A percentile compares a stretch with the other conserved stretches of the same genome.
These are phyloP conservation scores for Pseudoturritis turrita DNA, from an alignment of 345 rosid genomes.

Conservation along the genomic window DNA sequence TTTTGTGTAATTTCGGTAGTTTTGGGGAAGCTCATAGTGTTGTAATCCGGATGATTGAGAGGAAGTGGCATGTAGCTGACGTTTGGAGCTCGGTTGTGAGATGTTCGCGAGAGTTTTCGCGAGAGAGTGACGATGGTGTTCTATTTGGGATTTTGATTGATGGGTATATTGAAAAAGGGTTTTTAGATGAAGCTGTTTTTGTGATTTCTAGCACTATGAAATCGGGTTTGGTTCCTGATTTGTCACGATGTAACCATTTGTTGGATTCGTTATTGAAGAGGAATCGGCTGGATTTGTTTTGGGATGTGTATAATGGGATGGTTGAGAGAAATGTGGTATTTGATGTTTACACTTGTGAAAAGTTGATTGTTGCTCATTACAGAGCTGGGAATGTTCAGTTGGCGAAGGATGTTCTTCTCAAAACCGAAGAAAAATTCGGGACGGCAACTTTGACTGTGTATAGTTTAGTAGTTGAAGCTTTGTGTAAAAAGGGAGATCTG, in stretches of 20 bases:
- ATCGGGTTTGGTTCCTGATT: conserved; percentile 36
- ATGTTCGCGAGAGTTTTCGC: conserved; percentile 35
- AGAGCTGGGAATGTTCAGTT: conserved; percentile 42
- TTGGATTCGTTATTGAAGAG: conserved; percentile 56
- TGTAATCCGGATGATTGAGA: conserved; percentile 42
- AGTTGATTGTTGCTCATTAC: conserved; percentile 58
- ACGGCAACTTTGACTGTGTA: conserved; percentile 40
- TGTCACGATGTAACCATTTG: conserved; percentile 50
- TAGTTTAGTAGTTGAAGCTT: conserved; percentile 50
- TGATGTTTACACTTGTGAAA: conserved; percentile 49
- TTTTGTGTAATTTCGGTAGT: conserved; percentile 45
- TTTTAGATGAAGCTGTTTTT: conserved; percentile 46
- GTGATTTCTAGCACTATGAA: conserved; percentile 35
- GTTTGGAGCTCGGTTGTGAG: conserved; percentile 47
- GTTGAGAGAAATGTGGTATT: conserved; percentile 41
- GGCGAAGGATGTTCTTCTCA: conserved; percentile 40
- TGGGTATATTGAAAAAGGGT: conserved; percentile 46
- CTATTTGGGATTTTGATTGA: conserved; percentile 52
- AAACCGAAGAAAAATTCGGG: conserved; percentile 50
- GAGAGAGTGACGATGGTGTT: conserved; percentile 19
- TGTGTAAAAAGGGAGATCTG: conserved; percentile 51
- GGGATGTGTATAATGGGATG: conserved; percentile 56
- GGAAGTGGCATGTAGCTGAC: conserved; percentile 35
- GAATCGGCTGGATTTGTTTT: conserved; percentile 51
- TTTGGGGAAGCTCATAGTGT: conserved; percentile 40